Percentiles rank a stretch among this genome's conserved stretches.
phyloP scores from a whole-genome alignment of 2,329 filamentous ascomycete species.

The Colletotrichum sp. region DNA sequence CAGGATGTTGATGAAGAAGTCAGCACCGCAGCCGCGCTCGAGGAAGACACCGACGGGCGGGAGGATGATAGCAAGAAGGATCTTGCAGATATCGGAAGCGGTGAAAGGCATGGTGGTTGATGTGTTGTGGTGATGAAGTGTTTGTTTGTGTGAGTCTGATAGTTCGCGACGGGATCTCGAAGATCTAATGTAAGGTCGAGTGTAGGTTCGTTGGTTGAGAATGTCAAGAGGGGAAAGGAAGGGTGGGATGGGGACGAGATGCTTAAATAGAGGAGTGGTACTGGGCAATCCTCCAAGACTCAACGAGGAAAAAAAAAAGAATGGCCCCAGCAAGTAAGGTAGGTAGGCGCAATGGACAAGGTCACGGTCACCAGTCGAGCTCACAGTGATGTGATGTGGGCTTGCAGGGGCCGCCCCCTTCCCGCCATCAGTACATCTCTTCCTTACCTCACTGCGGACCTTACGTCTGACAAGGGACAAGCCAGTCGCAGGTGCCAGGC shows the following conservation, averaged over 20 bases:
- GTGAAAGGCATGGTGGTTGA: constrained; percentile 61
- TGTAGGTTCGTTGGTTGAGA: constrained; percentile 8
- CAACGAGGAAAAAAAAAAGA: neutral
- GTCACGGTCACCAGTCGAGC: constrained; percentile 9
- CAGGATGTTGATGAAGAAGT: constrained; percentile 92
- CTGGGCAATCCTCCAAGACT: neutral
- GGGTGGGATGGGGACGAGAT: constrained; percentile 11
- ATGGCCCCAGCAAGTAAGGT: neutral
- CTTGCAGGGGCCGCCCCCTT: constrained; percentile 20
- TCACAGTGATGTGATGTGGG: constrained; percentile 23
- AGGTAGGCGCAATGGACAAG: neutral
- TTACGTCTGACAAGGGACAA: constrained; percentile 21
- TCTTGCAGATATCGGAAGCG: constrained; percentile 64
- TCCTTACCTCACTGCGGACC: neutral
- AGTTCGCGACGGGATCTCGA: neutral
- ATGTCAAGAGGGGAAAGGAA: neutral
- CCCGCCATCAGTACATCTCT: neutral
- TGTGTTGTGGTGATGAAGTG: neutral
- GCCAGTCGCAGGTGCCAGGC: constrained; percentile 10
- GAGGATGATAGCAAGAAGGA: constrained; percentile 86
- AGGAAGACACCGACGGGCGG: constrained; percentile 93
- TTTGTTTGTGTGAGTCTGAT: neutral
- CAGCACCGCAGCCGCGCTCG: constrained; percentile 86
- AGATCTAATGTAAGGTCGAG: neutral
- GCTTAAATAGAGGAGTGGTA: neutral